These are phyloP conservation scores for Cicer chorassanicum DNA, from an alignment of 306 rosid species.

Conservation along the genomic window DNA sequence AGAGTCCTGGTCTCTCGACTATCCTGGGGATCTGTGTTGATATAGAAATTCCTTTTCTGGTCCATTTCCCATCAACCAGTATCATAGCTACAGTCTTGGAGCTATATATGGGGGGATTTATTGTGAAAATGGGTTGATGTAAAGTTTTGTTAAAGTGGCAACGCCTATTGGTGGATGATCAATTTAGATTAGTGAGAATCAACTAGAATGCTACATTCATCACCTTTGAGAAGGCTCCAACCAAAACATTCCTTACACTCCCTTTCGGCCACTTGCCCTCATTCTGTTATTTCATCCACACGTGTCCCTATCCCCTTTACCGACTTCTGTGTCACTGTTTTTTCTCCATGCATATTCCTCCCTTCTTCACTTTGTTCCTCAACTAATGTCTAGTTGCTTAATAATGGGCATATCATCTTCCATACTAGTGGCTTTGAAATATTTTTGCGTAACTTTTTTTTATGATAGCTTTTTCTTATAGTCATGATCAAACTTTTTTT, in stretches of 20 bases:
- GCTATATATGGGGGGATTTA: too few species aligned
- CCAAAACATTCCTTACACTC: too few species aligned
- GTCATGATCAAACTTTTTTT: not conserved
- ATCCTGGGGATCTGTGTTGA: not conserved
- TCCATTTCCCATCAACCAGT: not conserved
- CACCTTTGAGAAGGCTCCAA: too few species aligned
- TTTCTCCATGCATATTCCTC: not conserved
- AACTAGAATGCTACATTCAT: too few species aligned
- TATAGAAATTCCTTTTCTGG: not conserved
- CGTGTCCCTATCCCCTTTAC: not conserved
- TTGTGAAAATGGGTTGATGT: too few species aligned
- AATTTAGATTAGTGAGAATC: too few species aligned
- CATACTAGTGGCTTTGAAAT: conserved; percentile 28
- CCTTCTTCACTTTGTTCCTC: not conserved
- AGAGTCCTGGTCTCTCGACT: not conserved
- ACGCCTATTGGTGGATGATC: too few species aligned
- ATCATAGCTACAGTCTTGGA: too few species aligned
- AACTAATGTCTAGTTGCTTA: not conserved
- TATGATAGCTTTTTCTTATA: conserved; percentile 17
- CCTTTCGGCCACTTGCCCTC: too few species aligned
- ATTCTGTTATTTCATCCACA: not conserved
- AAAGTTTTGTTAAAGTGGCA: too few species aligned
- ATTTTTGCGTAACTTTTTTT: conserved; percentile 2
- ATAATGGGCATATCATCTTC: not conserved
- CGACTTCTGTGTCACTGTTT: not conserved